phyloP scores from a whole-genome alignment of 192 early-diverging fungal species.

The Gaertneriomyces sp. region DNA sequence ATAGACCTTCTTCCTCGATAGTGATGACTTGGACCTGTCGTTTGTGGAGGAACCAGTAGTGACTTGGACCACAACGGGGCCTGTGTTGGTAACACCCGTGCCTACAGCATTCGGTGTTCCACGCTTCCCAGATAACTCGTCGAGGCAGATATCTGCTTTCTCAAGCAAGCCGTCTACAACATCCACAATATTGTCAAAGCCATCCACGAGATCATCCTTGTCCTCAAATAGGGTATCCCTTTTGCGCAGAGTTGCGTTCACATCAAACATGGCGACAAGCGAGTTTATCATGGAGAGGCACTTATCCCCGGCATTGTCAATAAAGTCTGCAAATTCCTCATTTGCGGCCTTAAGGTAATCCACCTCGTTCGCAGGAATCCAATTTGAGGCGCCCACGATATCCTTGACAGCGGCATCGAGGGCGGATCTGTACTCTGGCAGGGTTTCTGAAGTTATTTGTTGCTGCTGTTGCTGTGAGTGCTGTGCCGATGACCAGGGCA shows the following conservation, averaged over 20 bases:
- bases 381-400: slow-evolving; percentile 42
- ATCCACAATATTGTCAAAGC: slow-evolving; percentile 65
- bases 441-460: too few species aligned
- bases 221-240: slow-evolving; percentile 36
- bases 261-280: not conserved
- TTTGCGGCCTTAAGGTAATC: slow-evolving; percentile 75
- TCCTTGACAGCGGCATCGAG: too few species aligned
- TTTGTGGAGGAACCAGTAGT: not conserved
- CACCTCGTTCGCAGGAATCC: slow-evolving; percentile 58
- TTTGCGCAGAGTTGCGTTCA: too few species aligned
- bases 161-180: slow-evolving; percentile 79
- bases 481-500: too few species aligned
- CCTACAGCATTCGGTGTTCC: slow-evolving; percentile 1
- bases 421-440: too few species aligned
- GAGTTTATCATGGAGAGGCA: not conserved
- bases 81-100: not conserved
- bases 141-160: slow-evolving; percentile 73
- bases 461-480: too few species aligned
- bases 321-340: slow-evolving; percentile 44
- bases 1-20: not conserved
- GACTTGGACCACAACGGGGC: slow-evolving; percentile 18
- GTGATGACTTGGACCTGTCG: not conserved
- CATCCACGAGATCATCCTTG: slow-evolving; percentile 63
- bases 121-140: slow-evolving; percentile 56
- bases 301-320: not conserved